Evolutionary conservation across 352 stramenopile genomes (phyloP).

Genomic region (Phytophthora podocarpi): DNA sequence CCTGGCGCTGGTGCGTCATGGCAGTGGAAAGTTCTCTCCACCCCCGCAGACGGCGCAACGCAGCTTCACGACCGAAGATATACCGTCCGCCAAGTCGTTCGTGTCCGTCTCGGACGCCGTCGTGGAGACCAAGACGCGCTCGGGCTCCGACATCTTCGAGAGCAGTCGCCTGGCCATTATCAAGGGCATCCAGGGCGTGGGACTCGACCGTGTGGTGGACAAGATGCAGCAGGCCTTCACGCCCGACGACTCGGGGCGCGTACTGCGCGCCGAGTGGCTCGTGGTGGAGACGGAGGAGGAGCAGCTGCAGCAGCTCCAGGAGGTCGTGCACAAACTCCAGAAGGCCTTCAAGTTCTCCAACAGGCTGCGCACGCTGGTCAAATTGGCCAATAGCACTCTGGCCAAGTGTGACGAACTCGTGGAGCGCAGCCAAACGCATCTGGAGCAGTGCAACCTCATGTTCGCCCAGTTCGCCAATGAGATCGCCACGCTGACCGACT

Average conservation of each 20-base stretch:
- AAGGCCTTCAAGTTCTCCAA: slow-evolving; percentile 89
- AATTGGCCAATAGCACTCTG: slow-evolving; percentile 72
- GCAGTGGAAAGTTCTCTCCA: slow-evolving; percentile 54
- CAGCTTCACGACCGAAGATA: slow-evolving; percentile 84
- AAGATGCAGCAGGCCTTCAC: slow-evolving; percentile 76
- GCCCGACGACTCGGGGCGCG: slow-evolving; percentile 72
- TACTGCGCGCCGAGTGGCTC: slow-evolving; percentile 74
- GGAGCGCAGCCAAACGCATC: slow-evolving; percentile 68
- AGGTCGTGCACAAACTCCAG: slow-evolving; percentile 66
- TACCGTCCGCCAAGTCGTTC: slow-evolving; percentile 61
- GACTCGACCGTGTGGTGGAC: slow-evolving; percentile 51
- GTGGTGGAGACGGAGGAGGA: slow-evolving; percentile 82
- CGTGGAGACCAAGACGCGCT: slow-evolving; percentile 30
- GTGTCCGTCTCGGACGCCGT: slow-evolving; percentile 31
- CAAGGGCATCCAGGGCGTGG: slow-evolving; percentile 64
- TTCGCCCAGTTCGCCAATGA: slow-evolving; percentile 83
- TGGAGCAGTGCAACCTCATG: slow-evolving; percentile 84
- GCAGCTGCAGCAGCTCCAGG: slow-evolving; percentile 64
- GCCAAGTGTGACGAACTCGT: slow-evolving; percentile 71
- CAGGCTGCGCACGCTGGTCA: slow-evolving; percentile 60
- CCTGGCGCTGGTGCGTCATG: slow-evolving; percentile 47
- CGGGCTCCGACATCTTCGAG: slow-evolving; percentile 56
- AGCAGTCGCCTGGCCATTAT: slow-evolving; percentile 59
- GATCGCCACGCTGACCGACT: slow-evolving; percentile 76
- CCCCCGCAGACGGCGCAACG: slow-evolving; percentile 33